Base-by-base conservation (phyloP, 2,329 filamentous ascomycete species). In the Thielaviopsis populi region DNA sequence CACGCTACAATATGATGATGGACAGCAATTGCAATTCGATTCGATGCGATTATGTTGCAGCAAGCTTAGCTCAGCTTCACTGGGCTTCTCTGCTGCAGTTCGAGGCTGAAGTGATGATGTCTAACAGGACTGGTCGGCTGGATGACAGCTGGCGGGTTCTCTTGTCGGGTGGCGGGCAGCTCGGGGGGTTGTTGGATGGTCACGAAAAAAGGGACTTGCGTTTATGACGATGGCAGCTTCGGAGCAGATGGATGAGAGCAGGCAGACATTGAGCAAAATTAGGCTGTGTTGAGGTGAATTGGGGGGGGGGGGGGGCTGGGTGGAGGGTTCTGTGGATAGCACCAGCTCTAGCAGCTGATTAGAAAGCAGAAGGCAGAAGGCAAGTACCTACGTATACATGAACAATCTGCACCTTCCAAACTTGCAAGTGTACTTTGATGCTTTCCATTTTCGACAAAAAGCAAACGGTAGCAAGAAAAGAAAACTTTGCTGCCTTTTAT, bases 221-320 rank as follows among this genome's bases (percentile, higher is more conserved):
- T 19, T 56, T 17, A 56, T 56, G 53, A 56, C 53, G 53, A 56
- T 56, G 53, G 53, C 53, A 56, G 53, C 53, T 56, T 56, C 53
- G 24, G 53, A 56, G 30, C 10, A 33, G n/a, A 56, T 56, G 13
- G 30, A 11, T 33, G 53, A 33, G 17, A 13, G 24, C 53, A 56
- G 24, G 30, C 53, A 56, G 53, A 22, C 24, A 19, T 56, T 13
- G 37, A 56, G 24, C 27, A 37, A 19, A 56, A n/a, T 19, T 19
- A 10, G 53, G 50, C 50, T 56, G 50, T 56, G 50, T 56, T 19
- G 50, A 30, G 50, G 24, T 56, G 48, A 53, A 50, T 50, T 15
- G n/a, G n/a, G n/a, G n/a, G n/a, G n/a, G n/a, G 13, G 24, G 22
- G n/a, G n/a, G n/a, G n/a, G n/a, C n/a, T n/a, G n/a, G n/a, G n/a